These are phyloP conservation scores for Lindgomyces ingoldianus DNA, from an alignment of 495 filamentous ascomycete species.

Conservation along the genomic window DNA sequence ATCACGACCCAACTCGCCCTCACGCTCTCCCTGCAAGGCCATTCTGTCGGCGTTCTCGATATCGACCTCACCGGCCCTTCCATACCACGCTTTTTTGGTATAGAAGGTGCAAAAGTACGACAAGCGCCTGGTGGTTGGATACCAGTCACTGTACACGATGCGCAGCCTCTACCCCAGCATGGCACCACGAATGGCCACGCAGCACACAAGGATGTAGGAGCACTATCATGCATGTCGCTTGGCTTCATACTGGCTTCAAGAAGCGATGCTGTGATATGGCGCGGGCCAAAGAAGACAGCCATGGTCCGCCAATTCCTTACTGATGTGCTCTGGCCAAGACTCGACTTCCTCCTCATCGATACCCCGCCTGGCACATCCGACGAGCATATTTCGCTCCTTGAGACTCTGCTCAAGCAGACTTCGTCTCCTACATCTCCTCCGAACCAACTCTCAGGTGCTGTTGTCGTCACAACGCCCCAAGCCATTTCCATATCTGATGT, in stretches of 20 bases:
- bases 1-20: slow-evolving; percentile 93
- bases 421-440: slow-evolving; percentile 39
- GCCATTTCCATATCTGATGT: slow-evolving; percentile 92
- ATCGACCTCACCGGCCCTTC: slow-evolving; percentile 95
- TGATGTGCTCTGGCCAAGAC: slow-evolving; percentile 84
- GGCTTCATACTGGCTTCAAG: slow-evolving; percentile 83
- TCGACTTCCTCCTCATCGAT: slow-evolving; percentile 91
- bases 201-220: slow-evolving; percentile 50
- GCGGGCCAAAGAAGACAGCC: slow-evolving; percentile 96
- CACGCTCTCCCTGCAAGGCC: slow-evolving; percentile 77
- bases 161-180: slow-evolving; percentile 41
- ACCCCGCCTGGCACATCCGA: slow-evolving; percentile 96
- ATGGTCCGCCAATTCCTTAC: slow-evolving; percentile 96
- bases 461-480: slow-evolving; percentile 95
- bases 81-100: slow-evolving; percentile 88
- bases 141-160: slow-evolving; percentile 75
- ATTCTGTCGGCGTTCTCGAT: slow-evolving; percentile 92
- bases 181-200: background rate
- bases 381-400: slow-evolving; percentile 93
- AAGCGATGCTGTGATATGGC: slow-evolving; percentile 92
- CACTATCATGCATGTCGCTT: slow-evolving; percentile 86
- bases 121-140: slow-evolving; percentile 89
- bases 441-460: slow-evolving; percentile 68
- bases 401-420: slow-evolving; percentile 67
- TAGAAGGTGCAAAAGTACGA: slow-evolving; percentile 84